Evolutionary conservation across 805 yeast species (phyloP), one percentile per base, ranked within the genome.

Genomic region (Ogataea chonburiensis): DNA sequence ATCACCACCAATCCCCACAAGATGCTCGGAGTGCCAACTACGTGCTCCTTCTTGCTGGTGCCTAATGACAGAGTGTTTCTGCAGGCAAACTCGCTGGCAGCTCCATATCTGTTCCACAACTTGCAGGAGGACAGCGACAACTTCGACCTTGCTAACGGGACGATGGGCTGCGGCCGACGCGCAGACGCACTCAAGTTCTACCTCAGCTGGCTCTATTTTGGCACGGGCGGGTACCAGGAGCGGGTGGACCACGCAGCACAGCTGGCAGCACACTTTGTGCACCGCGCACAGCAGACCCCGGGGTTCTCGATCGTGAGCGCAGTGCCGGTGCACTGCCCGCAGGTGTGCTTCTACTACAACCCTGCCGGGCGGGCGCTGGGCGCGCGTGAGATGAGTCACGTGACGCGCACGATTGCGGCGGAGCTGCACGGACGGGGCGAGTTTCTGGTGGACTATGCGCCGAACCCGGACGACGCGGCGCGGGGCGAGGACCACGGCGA

Each of bases 131-230:
- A 66, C 4, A 82, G 73, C 17, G 74, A 70, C 35, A 67, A 71
- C 57, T 82, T 67, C 52, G 95, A 86, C 49, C 70, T 86, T 38
- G 95, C 91, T 1, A 91, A 84, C 56, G 94, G 93, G 10, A 86
- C 95, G 3, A 80, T 86, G 89, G 95, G 94, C 7, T 86, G 95
- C 56, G 95, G 95, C 10, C 74, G 95, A 48, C 71, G 95, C 37
- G 78, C 93, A 0, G 95, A 86, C 57, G 75, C 91, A 3, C 64
- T 86, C 57, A 86, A 86, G 60, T 68, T 86, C 51, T 86, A 81
- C 56, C 57, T 86, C 55, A 78, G 84, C 1, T 86, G 95, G 95
- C 65, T 80, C 40, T 86, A 81, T 66, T 86, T 80, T 50, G 95
- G 95, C 3, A 59, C 64, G 3, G 49, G 58, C 23, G 95, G 95